A percentile compares a stretch with the other conserved stretches of the same genome.
phyloP scores from a whole-genome alignment of 148 eudicot species.

The Rhododendron ovatum region DNA sequence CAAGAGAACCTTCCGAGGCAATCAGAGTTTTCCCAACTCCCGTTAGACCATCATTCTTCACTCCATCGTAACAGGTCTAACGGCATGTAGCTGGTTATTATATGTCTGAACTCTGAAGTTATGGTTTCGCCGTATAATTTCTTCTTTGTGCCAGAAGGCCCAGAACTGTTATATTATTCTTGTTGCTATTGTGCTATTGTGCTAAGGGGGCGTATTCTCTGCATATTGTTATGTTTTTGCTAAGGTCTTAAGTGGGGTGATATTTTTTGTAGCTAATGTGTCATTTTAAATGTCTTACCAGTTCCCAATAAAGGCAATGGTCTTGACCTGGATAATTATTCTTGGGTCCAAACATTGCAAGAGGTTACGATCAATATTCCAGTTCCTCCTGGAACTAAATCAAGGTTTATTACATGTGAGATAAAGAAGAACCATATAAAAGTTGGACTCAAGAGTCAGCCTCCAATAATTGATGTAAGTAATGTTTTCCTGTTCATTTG shows the following conservation, averaged over 20 bases:
- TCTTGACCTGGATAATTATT: constrained; percentile 63
- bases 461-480: constrained; percentile 67
- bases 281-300: constrained; percentile 17
- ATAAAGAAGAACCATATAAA: constrained; percentile 72
- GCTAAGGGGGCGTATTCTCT: not conserved
- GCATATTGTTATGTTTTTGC: not conserved
- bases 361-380: constrained; percentile 63
- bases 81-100: not conserved
- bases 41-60: not conserved
- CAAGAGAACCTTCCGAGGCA: not conserved
- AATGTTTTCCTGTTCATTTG: not conserved
- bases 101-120: not conserved
- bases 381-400: constrained; percentile 69
- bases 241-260: not conserved
- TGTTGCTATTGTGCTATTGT: not conserved
- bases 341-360: constrained; percentile 72
- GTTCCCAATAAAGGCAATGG: constrained; percentile 77
- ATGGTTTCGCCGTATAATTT: not conserved
- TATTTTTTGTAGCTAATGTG: not conserved
- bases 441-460: constrained; percentile 73
- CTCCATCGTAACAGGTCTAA: not conserved
- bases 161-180: not conserved
- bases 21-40: not conserved
- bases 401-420: constrained; percentile 53
- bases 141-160: not conserved